Conservation (phyloP, 805 yeast species). For the Groenewaldozyma tartarivorans region DNA sequence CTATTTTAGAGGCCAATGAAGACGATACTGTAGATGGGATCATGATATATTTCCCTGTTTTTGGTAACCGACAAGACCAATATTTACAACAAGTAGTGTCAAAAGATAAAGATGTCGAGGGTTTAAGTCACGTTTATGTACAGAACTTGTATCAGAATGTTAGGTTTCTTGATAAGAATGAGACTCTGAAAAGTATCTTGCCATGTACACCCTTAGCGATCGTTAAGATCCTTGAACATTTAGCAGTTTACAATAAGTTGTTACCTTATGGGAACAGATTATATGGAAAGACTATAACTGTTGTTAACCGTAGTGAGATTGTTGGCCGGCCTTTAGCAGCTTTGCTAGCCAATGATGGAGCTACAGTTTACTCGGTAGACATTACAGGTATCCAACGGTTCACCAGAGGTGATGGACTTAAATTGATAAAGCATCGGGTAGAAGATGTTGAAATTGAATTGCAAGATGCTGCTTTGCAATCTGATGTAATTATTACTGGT, state of each 20-base stretch:
- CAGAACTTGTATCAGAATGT: slow-evolving; percentile 93
- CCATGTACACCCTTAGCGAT: slow-evolving; percentile 97
- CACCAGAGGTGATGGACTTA: slow-evolving; percentile 88
- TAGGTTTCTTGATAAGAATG: slow-evolving; percentile 67
- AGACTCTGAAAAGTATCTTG: slow-evolving; percentile 68
- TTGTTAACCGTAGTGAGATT: slow-evolving; percentile 90
- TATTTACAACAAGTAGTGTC: slow-evolving; percentile 89
- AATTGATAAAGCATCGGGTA: slow-evolving; percentile 74
- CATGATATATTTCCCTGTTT: slow-evolving; percentile 96
- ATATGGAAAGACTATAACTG: slow-evolving; percentile 84
- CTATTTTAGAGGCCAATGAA: slow-evolving; percentile 69
- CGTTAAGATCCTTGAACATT: slow-evolving; percentile 83
- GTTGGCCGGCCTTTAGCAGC: slow-evolving; percentile 98
- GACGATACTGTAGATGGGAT: slow-evolving; percentile 78
- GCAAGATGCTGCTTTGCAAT: slow-evolving; percentile 55
- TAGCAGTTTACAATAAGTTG: slow-evolving; percentile 76
- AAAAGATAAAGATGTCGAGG: slow-evolving; percentile 93
- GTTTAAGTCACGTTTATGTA: slow-evolving; percentile 80
- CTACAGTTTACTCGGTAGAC: slow-evolving; percentile 88
- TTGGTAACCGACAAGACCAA: slow-evolving; percentile 90
- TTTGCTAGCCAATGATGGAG: slow-evolving; percentile 92
- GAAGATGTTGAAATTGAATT: slow-evolving; percentile 44
- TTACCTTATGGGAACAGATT: slow-evolving; percentile 84
- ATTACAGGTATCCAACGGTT: slow-evolving; percentile 79
- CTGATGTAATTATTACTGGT: slow-evolving; percentile 94